phyloP scores from a whole-genome alignment of 2,329 filamentous ascomycete genomes.

The Capronia coronata region DNA sequence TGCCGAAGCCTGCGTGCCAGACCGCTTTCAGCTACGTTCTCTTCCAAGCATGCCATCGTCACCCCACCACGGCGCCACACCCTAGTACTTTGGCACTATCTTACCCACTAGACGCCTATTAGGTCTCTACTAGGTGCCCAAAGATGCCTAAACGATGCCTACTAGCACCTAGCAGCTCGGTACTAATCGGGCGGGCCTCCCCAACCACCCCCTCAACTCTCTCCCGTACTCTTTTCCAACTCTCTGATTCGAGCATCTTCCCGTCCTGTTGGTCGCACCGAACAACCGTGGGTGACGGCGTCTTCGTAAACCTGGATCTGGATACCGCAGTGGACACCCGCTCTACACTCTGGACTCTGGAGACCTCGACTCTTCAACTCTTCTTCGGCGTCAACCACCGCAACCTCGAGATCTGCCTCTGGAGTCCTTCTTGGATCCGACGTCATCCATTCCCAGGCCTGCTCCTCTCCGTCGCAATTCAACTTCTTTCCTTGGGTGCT shows the following conservation, averaged over 20 bases:
- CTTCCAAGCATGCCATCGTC: not conserved
- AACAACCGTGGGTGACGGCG: slow-evolving; percentile 5
- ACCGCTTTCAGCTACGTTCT: too few species aligned
- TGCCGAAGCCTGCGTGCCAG: too few species aligned
- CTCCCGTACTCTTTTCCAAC: slow-evolving; percentile 2
- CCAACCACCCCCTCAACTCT: too few species aligned
- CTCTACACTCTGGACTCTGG: not conserved
- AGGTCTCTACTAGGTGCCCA: too few species aligned
- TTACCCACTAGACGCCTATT: too few species aligned
- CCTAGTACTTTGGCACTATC: too few species aligned
- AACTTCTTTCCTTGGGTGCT: not conserved
- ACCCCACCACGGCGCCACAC: not conserved
- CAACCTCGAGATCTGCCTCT: slow-evolving; percentile 8
- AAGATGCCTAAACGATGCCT: too few species aligned
- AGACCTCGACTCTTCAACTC: not conserved
- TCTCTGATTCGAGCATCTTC: slow-evolving; percentile 6
- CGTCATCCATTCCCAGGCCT: slow-evolving; percentile 20
- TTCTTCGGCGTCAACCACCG: not conserved
- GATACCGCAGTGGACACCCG: too few species aligned
- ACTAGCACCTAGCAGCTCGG: not conserved
- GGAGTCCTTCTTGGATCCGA: slow-evolving; percentile 16
- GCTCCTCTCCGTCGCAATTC: slow-evolving; percentile 6
- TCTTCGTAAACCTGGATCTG: not conserved
- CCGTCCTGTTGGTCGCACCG: slow-evolving; percentile 19
- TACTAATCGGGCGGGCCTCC: too few species aligned